Percentiles rank a stretch among this genome's conserved stretches.
phyloP scores from a whole-genome alignment of 345 rosid species.

The Erucastrum elatum region DNA sequence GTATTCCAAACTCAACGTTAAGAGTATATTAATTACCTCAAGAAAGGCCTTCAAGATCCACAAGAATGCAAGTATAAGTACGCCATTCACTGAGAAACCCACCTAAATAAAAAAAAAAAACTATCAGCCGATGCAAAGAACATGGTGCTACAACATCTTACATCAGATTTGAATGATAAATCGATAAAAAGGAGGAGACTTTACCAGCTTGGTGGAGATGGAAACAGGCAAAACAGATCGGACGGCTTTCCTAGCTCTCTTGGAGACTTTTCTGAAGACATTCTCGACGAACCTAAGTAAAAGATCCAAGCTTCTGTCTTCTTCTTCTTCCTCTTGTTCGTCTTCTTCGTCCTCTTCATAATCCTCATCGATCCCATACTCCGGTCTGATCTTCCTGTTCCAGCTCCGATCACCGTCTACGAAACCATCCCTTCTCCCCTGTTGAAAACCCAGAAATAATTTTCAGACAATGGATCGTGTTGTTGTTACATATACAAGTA shows the following conservation, averaged over 20 bases:
- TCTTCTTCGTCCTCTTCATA: conserved; percentile 52
- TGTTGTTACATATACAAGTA: background rate
- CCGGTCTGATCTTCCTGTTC: conserved; percentile 65
- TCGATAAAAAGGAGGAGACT: conserved; percentile 2
- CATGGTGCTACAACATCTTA: conserved; percentile 1
- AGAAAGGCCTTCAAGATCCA: conserved; percentile 93
- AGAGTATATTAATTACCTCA: conserved; percentile 54
- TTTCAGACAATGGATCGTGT: background rate
- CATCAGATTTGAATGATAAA: background rate
- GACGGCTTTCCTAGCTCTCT: conserved; percentile 77
- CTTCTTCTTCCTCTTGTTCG: conserved; percentile 61
- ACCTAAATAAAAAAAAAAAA: conserved; percentile 47
- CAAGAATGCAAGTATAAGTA: conserved; percentile 72
- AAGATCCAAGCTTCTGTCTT: conserved; percentile 86
- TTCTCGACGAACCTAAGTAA: conserved; percentile 67
- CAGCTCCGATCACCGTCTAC: conserved; percentile 60
- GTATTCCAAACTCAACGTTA: background rate
- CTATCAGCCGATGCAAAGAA: background rate
- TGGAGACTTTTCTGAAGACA: conserved; percentile 68
- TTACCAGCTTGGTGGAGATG: conserved; percentile 65
- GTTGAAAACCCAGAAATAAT: background rate
- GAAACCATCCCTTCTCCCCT: conserved; percentile 45
- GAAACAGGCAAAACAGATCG: conserved; percentile 75
- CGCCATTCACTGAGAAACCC: conserved; percentile 83
- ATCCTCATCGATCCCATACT: conserved; percentile 38